A percentile compares a stretch with the other conserved stretches of the same genome.
phyloP scores from a whole-genome alignment of 108 stramenopile genomes.

The Nitzschia sp. region DNA sequence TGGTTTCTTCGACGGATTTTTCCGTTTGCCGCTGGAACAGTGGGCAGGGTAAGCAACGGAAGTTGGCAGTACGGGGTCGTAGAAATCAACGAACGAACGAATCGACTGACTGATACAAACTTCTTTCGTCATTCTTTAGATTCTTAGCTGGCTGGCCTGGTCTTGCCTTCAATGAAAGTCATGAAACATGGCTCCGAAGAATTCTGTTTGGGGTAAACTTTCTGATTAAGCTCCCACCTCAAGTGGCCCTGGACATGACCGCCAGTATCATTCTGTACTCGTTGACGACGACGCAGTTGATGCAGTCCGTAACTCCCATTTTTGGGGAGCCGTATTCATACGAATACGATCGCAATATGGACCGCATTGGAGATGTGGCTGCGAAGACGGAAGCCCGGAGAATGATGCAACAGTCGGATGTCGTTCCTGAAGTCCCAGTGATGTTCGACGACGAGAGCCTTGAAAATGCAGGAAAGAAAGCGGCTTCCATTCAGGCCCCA shows the following conservation, averaged over 20 bases:
- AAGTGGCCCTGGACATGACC: slow-evolving; percentile 74
- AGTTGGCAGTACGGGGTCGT: no score
- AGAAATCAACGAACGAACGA: no score
- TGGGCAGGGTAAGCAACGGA: slow-evolving; percentile 86
- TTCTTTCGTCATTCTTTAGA: background rate
- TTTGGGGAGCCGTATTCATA: slow-evolving; percentile 70
- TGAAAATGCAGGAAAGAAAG: background rate
- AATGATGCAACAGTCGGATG: slow-evolving; percentile 70
- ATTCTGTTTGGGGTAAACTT: slow-evolving; percentile 89
- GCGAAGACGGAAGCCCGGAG: slow-evolving; percentile 72
- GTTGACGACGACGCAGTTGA: slow-evolving; percentile 20
- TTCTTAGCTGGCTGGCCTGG: slow-evolving; percentile 96
- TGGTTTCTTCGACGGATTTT: slow-evolving; percentile 97
- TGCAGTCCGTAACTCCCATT: slow-evolving; percentile 85
- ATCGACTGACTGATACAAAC: no score
- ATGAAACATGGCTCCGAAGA: slow-evolving; percentile 86
- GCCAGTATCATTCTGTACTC: slow-evolving; percentile 59
- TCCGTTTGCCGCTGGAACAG: slow-evolving; percentile 75
- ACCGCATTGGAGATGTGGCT: slow-evolving; percentile 40
- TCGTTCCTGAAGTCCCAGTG: slow-evolving; percentile 55
- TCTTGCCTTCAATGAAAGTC: slow-evolving; percentile 88
- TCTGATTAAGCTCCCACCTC: slow-evolving; percentile 69
- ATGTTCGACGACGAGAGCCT: slow-evolving; percentile 54
- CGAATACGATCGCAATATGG: slow-evolving; percentile 61
- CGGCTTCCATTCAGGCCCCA: background rate